Evolutionary conservation across 306 rosid genomes (phyloP), one percentile per base, ranked within the genome.

Genomic region (Lupinus albus): DNA sequence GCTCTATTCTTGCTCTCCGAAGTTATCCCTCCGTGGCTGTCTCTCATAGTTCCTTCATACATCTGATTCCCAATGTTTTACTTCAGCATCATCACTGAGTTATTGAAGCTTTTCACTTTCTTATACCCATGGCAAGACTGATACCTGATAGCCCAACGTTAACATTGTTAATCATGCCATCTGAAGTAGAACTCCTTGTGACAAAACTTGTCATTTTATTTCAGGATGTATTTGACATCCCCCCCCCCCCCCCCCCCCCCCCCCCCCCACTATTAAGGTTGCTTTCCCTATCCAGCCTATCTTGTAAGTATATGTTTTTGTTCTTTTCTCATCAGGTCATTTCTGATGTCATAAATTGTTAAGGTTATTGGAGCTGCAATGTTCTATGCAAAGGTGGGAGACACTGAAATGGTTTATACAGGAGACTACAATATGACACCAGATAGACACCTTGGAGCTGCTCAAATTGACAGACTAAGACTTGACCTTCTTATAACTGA

Each of bases 351-450:
- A 33, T 67, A 54, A 80, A 55, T 75, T 84, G 38, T 38, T 13
- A 72, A 92, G 98, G 98, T 92, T 67, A 79, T 92, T 71, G 98
- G 98, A 74, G 96, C 98, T 50, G 98, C 96, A 42, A 89, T 92
- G 98, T 89, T 92, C 83, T 80, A 89, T 82, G 96, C 85, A n/a
- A 92, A 89, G 85, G 98, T 87, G 61, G 98, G 98, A 61, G 92
- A 89, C 12, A 45, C 88, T 41, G 90, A 85, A 78, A 81, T 92
- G 64, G 86, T 92, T 72, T 92, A 92, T 80, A 92, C 98, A 7
- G 98, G 98, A 71, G 98, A 92, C 78, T 92, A 92, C 78, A 92
- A 89, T 86, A 92, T 92, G 98, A 89, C 98, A 17, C 84, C 98
- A 16, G 98, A 92, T 78, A 84, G 95, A 77, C 98, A 92, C 80